phyloP scores from a whole-genome alignment of 768 basidiomycete genomes.

The Megacollybia marginata region DNA sequence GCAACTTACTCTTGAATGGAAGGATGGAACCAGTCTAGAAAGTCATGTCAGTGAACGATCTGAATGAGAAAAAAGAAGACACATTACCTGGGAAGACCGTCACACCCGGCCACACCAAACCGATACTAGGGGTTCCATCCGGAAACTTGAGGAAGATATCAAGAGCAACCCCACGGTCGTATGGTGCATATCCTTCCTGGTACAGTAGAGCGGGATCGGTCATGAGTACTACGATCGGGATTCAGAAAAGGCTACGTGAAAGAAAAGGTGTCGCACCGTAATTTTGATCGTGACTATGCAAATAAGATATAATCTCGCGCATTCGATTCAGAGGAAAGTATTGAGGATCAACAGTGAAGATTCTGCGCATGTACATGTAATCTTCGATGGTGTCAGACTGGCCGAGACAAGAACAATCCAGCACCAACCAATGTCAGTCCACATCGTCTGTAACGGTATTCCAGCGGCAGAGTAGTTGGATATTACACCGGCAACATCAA shows the following conservation, averaged over 20 bases:
- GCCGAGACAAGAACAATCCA: not conserved
- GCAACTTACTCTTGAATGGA: constrained; percentile 37
- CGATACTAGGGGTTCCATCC: constrained; percentile 50
- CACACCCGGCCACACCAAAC: constrained; percentile 60
- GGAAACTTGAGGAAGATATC: constrained; percentile 58
- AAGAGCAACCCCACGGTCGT: constrained; percentile 40
- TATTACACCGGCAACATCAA: constrained; percentile 57
- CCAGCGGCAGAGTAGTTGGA: constrained; percentile 49
- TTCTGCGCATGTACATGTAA: constrained; percentile 61
- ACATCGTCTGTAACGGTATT: constrained; percentile 74
- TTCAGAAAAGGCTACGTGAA: not conserved
- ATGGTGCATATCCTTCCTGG: constrained; percentile 41
- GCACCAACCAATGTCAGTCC: constrained; percentile 63
- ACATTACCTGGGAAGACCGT: not conserved
- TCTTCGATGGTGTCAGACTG: constrained; percentile 25
- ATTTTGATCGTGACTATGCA: constrained; percentile 53
- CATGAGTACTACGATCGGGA: constrained; percentile 46
- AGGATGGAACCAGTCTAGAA: constrained; percentile 58
- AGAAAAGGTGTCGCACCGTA: constrained; percentile 32
- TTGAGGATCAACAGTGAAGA: constrained; percentile 62
- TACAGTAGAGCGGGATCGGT: constrained; percentile 63
- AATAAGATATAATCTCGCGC: constrained; percentile 56
- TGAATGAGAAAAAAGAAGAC: not conserved
- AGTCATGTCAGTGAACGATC: constrained; percentile 37
- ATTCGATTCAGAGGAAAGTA: constrained; percentile 60